A percentile compares a stretch with the other conserved stretches of the same genome.
Evolutionary conservation across 176 grass and related monocot species (phyloP).

Genomic region (Ensete glaucum): DNA sequence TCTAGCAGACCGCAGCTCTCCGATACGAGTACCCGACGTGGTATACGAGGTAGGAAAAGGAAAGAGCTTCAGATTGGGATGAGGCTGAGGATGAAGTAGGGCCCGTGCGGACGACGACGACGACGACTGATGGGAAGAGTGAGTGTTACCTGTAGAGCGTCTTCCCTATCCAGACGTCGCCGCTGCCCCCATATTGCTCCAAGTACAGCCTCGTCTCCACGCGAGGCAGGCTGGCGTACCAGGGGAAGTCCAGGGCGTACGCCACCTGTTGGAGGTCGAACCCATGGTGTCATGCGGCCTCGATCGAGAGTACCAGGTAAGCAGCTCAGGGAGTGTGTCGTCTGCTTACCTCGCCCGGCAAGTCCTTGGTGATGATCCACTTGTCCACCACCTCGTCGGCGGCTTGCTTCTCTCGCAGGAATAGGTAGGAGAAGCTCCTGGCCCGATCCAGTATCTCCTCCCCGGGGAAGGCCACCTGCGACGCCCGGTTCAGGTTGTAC

Average conservation of each 20-base stretch:
- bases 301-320: too few relatives aligned
- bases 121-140: background rate
- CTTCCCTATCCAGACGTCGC: constrained; percentile 90
- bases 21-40: background rate
- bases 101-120: too few relatives aligned
- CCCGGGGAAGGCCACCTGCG: constrained; percentile 42
- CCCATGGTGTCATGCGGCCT: too few relatives aligned
- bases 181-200: constrained; percentile 64
- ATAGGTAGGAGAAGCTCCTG: constrained; percentile 31
- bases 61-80: background rate
- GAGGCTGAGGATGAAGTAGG: too few relatives aligned
- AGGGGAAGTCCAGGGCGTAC: constrained; percentile 71
- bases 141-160: constrained; percentile 67
- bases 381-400: constrained; percentile 36
- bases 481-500: constrained; percentile 76
- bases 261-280: constrained; percentile 33
- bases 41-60: background rate
- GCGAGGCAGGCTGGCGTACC: constrained; percentile 68
- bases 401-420: constrained; percentile 40
- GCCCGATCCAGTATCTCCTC: constrained; percentile 46
- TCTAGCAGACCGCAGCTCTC: background rate
- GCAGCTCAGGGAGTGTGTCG: background rate
- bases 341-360: constrained; percentile 50
- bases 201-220: constrained; percentile 74
- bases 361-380: constrained; percentile 63